phyloP scores from a whole-genome alignment of 1,139 yeast species.

The Eremothecium coryli region DNA sequence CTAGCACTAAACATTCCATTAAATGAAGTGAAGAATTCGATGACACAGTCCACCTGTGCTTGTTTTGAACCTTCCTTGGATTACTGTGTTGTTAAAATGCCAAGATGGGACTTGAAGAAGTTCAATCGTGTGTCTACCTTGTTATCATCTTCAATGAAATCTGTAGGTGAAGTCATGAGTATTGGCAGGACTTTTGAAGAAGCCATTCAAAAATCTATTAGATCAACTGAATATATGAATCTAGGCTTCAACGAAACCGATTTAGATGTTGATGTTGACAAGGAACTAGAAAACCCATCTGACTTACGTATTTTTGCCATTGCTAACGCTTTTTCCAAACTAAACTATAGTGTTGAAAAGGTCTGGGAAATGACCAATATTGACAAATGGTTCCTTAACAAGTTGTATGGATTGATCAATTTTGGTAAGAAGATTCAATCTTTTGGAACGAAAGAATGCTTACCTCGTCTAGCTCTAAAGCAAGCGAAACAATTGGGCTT shows the following conservation, averaged over 20 bases:
- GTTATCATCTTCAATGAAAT: slow-evolving; percentile 91
- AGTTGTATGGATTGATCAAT: slow-evolving; percentile 61
- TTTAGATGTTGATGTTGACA: slow-evolving; percentile 83
- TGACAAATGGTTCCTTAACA: slow-evolving; percentile 95
- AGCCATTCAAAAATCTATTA: slow-evolving; percentile 94
- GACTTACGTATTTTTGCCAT: slow-evolving; percentile 95
- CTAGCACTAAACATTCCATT: slow-evolving; percentile 89
- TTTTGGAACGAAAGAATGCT: slow-evolving; percentile 50
- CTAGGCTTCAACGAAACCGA: slow-evolving; percentile 87
- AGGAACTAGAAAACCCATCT: slow-evolving; percentile 88
- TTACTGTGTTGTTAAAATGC: slow-evolving; percentile 95
- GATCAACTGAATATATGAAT: slow-evolving; percentile 93
- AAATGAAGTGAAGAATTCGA: slow-evolving; percentile 86
- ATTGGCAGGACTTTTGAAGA: slow-evolving; percentile 98
- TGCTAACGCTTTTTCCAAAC: slow-evolving; percentile 76
- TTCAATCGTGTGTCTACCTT: slow-evolving; percentile 86
- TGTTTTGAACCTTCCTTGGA: slow-evolving; percentile 97
- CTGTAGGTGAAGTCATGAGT: slow-evolving; percentile 98
- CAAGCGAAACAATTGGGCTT: slow-evolving; percentile 96
- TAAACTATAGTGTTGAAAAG: slow-evolving; percentile 81
- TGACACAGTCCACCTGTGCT: slow-evolving; percentile 90
- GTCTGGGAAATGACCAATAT: slow-evolving; percentile 89
- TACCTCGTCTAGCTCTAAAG: slow-evolving; percentile 54
- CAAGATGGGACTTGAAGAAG: slow-evolving; percentile 98
- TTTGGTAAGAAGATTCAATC: slow-evolving; percentile 58